These are phyloP conservation scores for Pelargonium cotyledonis DNA, from an alignment of 441 rosid genomes.

Conservation along the genomic window DNA sequence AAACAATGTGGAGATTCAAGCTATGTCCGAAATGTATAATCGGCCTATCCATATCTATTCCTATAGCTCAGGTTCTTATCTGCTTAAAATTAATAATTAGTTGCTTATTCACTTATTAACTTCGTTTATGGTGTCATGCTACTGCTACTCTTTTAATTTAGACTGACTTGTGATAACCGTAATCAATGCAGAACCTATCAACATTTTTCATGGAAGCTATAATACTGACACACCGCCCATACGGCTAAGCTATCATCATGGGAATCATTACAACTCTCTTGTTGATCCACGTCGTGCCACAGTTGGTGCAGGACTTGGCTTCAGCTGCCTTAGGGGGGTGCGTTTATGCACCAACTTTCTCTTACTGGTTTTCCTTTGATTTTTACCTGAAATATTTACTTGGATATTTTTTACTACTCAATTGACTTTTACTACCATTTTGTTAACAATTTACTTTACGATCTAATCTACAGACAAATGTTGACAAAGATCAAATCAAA, in stretches of 20 bases:
- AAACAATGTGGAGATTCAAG: constrained; percentile 94
- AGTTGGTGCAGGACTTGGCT: constrained; percentile 95
- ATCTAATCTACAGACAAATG: constrained; percentile 52
- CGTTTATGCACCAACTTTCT: constrained; percentile 10
- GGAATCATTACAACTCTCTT: constrained; percentile 96
- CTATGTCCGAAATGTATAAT: constrained; percentile 90
- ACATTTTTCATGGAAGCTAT: constrained; percentile 89
- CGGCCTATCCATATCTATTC: constrained; percentile 94
- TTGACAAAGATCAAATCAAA: constrained; percentile 87
- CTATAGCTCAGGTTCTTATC: constrained; percentile 63
- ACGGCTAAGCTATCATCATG: constrained; percentile 84
- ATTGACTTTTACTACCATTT: background rate
- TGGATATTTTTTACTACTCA: too few species aligned
- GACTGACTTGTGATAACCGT: constrained; percentile 14
- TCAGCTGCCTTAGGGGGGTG: constrained; percentile 90
- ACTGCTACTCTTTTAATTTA: constrained; percentile 4
- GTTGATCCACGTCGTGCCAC: constrained; percentile 79
- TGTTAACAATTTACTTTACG: background rate
- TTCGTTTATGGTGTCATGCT: background rate
- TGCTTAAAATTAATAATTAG: background rate
- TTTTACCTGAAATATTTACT: too few species aligned
- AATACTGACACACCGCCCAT: constrained; percentile 81
- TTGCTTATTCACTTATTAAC: constrained; percentile 4
- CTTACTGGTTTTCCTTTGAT: background rate
- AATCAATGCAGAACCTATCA: constrained; percentile 71